Conservation (phyloP, 768 basidiomycete genomes). For the Tylopilus sp. region DNA sequence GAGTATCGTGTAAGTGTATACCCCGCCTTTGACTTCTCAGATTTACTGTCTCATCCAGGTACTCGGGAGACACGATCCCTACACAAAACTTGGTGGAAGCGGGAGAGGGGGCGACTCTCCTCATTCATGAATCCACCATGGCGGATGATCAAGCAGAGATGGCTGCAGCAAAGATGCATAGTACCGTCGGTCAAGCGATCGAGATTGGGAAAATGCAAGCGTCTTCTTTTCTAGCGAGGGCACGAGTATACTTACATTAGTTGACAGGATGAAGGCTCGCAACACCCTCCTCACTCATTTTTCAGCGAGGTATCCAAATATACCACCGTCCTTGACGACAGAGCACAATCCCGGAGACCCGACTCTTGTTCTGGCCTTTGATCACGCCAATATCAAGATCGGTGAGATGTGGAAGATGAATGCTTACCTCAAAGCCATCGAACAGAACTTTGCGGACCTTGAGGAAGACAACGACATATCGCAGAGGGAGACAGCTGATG, state of each 20-base stretch:
- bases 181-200: constrained; percentile 87
- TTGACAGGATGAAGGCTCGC: constrained; percentile 73
- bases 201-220: constrained; percentile 66
- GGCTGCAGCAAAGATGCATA: constrained; percentile 78
- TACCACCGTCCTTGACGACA: constrained; percentile 49
- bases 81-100: constrained; percentile 60
- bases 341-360: constrained; percentile 33
- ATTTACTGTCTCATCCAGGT: constrained; percentile 45
- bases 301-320: constrained; percentile 88
- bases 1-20: constrained; percentile 38
- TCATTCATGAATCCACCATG: constrained; percentile 95
- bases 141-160: constrained; percentile 76
- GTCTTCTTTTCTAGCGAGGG: neutral
- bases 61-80: constrained; percentile 90
- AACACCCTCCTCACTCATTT: constrained; percentile 93
- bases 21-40: neutral
- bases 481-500: constrained; percentile 13
- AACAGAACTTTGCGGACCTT: constrained; percentile 56
- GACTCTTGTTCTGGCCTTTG: constrained; percentile 74
- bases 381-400: constrained; percentile 67
- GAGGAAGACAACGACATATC: constrained; percentile 37
- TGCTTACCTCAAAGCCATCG: constrained; percentile 70
- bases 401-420: constrained; percentile 85
- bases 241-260: neutral
- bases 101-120: constrained; percentile 66